Base-by-base conservation (phyloP, 805 yeast genomes). In the Metschnikowia anglica region DNA sequence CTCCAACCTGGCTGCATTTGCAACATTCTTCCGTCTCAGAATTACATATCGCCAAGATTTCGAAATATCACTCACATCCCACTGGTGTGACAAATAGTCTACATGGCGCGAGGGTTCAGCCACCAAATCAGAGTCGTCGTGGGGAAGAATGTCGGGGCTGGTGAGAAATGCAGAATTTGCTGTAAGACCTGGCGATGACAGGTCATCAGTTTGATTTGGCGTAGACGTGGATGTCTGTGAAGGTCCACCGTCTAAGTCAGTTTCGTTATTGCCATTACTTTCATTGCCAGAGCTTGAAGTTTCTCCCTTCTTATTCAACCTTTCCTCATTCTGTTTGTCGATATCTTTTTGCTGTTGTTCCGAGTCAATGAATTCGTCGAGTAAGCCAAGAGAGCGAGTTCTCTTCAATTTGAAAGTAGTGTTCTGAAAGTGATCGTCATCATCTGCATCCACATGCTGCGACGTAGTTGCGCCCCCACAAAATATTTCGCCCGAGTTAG, bases 31-130 rank as follows among this genome's bases (percentile, higher is more conserved):
- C 34, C 95, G 77, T 54, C 85, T 81, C 48, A 80, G 66, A 32
- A 88, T 89, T 44, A 93, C 85, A 61, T 93, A 93, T 52, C 96
- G 76, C 99, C 99, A 93, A 23, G 97, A 88, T 49, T 87, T 87
- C 10, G 95, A 87, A 23, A 93, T 87, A 60, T 93, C 99, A 4
- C 81, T 69, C 51, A 90, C 98, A 54, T 88, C 88, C 99, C 99
- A 93, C 61, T 93, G 76, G 61, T 93, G 97, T 4, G 96, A 86
- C 39, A 93, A 73, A 64, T 93, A 93, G 68, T 93, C 99, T 7
- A 93, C 99, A 59, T 90, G 97, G 41, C 83, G 77, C 38, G 85
- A 78, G 4, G 98, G 97, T 56, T 85, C 93, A 52, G 80, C 78
- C 39, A 77, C 77, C 27, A 90, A 72, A 57, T 85, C 95, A 24